Conservation (phyloP, 202 grass and related monocot genomes). For the Hordeum pubiflorum region DNA sequence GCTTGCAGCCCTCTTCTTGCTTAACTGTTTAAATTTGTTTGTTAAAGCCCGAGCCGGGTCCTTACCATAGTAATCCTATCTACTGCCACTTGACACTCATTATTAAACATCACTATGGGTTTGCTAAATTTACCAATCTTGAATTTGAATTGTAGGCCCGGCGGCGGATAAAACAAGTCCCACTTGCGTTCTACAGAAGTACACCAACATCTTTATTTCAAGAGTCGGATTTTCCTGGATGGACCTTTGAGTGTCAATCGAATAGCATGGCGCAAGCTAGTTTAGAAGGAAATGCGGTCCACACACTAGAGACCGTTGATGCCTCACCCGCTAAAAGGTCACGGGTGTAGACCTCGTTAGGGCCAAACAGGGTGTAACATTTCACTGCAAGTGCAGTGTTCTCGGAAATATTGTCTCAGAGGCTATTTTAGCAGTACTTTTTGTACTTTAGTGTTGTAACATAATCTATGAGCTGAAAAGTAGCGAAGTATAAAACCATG, state of each 20-base stretch:
- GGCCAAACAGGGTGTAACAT: conserved; percentile 1
- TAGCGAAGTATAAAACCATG: background rate
- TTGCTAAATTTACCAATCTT: background rate
- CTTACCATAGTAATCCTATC: background rate
- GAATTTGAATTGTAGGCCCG: conserved; percentile 56
- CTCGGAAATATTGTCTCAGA: background rate
- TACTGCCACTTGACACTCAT: background rate
- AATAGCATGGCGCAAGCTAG: conserved; percentile 18
- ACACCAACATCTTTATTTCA: conserved; percentile 60
- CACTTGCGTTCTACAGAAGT: conserved; percentile 85
- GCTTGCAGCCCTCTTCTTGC: background rate
- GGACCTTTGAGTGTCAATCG: conserved; percentile 38
- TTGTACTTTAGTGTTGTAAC: background rate
- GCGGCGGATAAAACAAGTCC: conserved; percentile 88
- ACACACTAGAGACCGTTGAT: conserved; percentile 8
- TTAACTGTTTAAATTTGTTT: background rate
- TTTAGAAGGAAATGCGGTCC: conserved; percentile 16
- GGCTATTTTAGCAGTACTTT: background rate
- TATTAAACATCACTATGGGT: background rate
- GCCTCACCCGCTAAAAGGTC: conserved; percentile 34
- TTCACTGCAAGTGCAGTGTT: background rate
- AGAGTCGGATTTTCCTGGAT: conserved; percentile 85
- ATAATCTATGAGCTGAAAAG: conserved; percentile 12
- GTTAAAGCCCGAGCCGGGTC: background rate
- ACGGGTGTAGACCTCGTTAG: conserved; percentile 29